Conservation (phyloP, 2,329 filamentous ascomycete genomes). For the Cryphonectria japonica region DNA sequence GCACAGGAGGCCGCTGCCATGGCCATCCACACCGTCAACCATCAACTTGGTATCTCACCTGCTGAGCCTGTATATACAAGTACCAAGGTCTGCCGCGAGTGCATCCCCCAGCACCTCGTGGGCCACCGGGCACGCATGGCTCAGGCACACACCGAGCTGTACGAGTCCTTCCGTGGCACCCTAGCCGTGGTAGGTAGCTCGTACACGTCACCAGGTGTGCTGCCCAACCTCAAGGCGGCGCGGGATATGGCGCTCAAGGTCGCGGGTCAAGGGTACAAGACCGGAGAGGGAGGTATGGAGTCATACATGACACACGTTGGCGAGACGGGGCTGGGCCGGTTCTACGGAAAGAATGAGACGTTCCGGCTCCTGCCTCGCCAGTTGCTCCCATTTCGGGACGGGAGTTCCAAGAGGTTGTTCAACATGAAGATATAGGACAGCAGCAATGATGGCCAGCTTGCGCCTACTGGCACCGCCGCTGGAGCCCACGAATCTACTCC, state of each 20-base stretch:
- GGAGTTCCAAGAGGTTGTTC: conserved; percentile 1
- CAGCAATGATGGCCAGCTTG: neutral
- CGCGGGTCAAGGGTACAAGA: conserved; percentile 32
- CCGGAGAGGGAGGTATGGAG: conserved; percentile 5
- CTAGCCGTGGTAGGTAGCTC: conserved; percentile 66
- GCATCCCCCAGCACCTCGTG: conserved; percentile 88
- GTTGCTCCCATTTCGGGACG: conserved; percentile 19
- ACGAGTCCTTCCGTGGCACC: conserved; percentile 59
- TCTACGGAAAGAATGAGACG: conserved; percentile 29
- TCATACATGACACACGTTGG: conserved; percentile 33
- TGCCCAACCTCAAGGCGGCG: conserved; percentile 56
- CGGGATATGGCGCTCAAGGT: conserved; percentile 48
- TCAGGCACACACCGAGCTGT: conserved; percentile 58
- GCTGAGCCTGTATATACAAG: conserved; percentile 58
- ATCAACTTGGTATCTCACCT: conserved; percentile 72
- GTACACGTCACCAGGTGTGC: conserved; percentile 56
- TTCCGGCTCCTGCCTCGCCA: conserved; percentile 11
- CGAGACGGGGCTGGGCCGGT: conserved; percentile 41
- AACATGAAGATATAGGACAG: conserved; percentile 1
- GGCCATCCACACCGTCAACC: conserved; percentile 69
- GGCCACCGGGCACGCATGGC: conserved; percentile 71
- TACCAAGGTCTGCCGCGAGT: conserved; percentile 65
- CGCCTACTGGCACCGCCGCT: neutral
- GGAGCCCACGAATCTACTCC: neutral
- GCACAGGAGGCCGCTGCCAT: conserved; percentile 69